phyloP scores from a whole-genome alignment of 2,329 filamentous ascomycete genomes.

The Penicillium janthinellum region DNA sequence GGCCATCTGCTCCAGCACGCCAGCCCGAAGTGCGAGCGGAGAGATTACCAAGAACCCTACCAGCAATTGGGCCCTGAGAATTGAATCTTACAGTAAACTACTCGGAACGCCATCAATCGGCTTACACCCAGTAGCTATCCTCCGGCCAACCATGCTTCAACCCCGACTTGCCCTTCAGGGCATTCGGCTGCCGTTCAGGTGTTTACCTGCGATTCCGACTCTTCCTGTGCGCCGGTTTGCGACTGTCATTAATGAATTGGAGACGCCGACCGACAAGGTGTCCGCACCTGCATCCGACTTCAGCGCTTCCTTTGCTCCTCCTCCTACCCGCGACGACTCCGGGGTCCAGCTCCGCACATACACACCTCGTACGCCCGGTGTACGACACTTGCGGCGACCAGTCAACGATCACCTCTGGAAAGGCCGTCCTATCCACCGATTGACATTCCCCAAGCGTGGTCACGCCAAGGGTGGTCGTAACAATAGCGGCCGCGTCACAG shows the following conservation, averaged over 20 bases:
- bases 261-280: constrained; percentile 32
- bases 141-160: constrained; percentile 60
- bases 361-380: constrained; percentile 88
- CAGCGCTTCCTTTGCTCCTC: constrained; percentile 48
- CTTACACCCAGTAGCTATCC: not conserved
- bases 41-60: constrained; percentile 2
- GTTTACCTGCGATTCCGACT: constrained; percentile 44
- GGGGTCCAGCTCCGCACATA: constrained; percentile 72
- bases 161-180: constrained; percentile 62
- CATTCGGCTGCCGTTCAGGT: constrained; percentile 52
- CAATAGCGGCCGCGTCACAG: constrained; percentile 78
- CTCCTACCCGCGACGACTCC: constrained; percentile 45
- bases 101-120: not conserved
- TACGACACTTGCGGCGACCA: constrained; percentile 86
- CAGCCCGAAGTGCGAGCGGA: not conserved
- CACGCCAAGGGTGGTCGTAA: constrained; percentile 93
- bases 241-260: constrained; percentile 45
- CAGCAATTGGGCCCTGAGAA: not conserved
- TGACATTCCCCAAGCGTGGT: constrained; percentile 91
- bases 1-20: constrained; percentile 1
- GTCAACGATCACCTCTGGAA: constrained; percentile 98
- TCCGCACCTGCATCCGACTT: constrained; percentile 41
- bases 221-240: constrained; percentile 55
- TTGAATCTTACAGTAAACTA: not conserved
- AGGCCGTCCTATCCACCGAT: constrained; percentile 75